Conservation (phyloP, 2,329 filamentous ascomycete species). For the Cucurbitaria berberidis region DNA sequence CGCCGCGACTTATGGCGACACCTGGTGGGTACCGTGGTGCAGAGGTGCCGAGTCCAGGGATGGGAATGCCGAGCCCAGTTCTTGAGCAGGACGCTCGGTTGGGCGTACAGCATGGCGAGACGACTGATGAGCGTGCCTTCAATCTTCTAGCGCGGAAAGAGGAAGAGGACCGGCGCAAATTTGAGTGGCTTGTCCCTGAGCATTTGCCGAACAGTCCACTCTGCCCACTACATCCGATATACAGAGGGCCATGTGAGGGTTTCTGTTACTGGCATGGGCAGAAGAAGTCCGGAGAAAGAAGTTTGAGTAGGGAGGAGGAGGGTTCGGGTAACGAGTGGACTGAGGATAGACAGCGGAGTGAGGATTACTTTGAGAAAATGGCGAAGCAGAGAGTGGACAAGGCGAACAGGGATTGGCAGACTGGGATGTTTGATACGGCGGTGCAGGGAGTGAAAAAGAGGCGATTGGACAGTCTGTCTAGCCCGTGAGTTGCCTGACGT, state of each 20-base stretch:
- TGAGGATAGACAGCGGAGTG: not conserved
- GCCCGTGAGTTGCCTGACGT: slow-evolving; percentile 9
- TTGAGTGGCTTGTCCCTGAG: slow-evolving; percentile 53
- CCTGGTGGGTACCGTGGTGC: slow-evolving; percentile 16
- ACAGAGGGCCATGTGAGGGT: slow-evolving; percentile 46
- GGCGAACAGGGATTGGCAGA: slow-evolving; percentile 9
- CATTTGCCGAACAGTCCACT: slow-evolving; percentile 53
- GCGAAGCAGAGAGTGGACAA: slow-evolving; percentile 10
- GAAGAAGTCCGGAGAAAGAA: not conserved
- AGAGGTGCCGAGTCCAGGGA: slow-evolving; percentile 5
- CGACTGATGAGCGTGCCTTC: slow-evolving; percentile 8
- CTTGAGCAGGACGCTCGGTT: slow-evolving; percentile 21
- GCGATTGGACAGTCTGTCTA: slow-evolving; percentile 25
- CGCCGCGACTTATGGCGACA: slow-evolving; percentile 5
- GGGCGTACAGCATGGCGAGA: slow-evolving; percentile 11
- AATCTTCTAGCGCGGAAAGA: slow-evolving; percentile 15
- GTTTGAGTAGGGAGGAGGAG: not conserved
- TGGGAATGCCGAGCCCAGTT: not conserved
- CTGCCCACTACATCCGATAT: slow-evolving; percentile 51
- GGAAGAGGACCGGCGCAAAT: slow-evolving; percentile 37
- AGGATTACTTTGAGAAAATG: not conserved
- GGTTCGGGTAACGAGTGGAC: not conserved
- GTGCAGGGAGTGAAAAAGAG: slow-evolving; percentile 16
- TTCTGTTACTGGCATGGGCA: slow-evolving; percentile 52
- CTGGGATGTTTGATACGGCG: slow-evolving; percentile 2